phyloP scores from a whole-genome alignment of 768 basidiomycete species.

The Termitomyces sp. region DNA sequence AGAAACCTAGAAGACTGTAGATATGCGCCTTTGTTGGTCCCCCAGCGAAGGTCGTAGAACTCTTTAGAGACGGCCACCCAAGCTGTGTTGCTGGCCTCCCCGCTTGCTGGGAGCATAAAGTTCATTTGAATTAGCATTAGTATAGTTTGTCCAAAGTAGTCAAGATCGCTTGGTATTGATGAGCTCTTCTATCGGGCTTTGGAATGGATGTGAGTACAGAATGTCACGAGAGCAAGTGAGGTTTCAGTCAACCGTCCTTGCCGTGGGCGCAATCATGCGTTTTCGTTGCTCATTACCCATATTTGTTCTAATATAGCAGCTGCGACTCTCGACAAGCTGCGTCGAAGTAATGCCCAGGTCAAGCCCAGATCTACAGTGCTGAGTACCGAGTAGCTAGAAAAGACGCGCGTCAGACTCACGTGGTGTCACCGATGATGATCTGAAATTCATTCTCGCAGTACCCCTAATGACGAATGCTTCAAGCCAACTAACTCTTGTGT shows the following conservation, averaged over 20 bases:
- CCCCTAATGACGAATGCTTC: too few relatives aligned
- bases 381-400: background rate
- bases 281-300: background rate
- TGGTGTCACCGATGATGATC: too few relatives aligned
- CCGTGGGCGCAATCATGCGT: slow-evolving; percentile 8
- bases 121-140: slow-evolving; percentile 10
- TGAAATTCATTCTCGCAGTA: too few relatives aligned
- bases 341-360: too few relatives aligned
- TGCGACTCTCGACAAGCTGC: background rate
- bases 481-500: too few relatives aligned
- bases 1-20: slow-evolving; percentile 34
- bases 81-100: slow-evolving; percentile 3
- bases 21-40: slow-evolving; percentile 38
- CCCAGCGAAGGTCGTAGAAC: slow-evolving; percentile 33
- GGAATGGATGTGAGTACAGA: background rate
- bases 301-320: too few relatives aligned
- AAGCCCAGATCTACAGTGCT: too few relatives aligned
- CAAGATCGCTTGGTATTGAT: slow-evolving; percentile 33
- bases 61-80: slow-evolving; percentile 24
- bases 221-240: background rate
- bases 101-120: background rate
- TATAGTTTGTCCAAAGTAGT: slow-evolving; percentile 27
- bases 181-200: slow-evolving; percentile 27
- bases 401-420: background rate
- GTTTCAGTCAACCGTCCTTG: slow-evolving; percentile 21